phyloP scores from a whole-genome alignment of 805 yeast species.

The Metschnikowia kunwiensis region DNA sequence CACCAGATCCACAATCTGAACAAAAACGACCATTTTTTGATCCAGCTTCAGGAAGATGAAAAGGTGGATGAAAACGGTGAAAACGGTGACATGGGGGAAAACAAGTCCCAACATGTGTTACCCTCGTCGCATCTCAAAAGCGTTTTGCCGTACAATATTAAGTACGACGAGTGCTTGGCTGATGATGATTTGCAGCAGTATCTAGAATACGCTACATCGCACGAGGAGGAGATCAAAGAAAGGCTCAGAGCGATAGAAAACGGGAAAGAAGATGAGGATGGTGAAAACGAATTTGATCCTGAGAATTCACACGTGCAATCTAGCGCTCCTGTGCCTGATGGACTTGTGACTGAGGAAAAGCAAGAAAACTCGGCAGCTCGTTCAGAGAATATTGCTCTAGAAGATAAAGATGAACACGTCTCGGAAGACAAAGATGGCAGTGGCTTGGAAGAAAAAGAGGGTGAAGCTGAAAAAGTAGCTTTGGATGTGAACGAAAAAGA shows the following conservation, averaged over 20 bases:
- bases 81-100: background rate
- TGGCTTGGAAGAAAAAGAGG: no score
- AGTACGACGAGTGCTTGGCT: slow-evolving; percentile 24
- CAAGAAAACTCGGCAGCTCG: no score
- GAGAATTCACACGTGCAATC: no score
- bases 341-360: no score
- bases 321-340: no score
- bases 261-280: slow-evolving; percentile 1
- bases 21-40: slow-evolving; percentile 30
- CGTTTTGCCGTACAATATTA: slow-evolving; percentile 32
- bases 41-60: slow-evolving; percentile 24
- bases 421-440: no score
- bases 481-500: no score
- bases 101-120: slow-evolving; percentile 6
- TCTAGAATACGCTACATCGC: slow-evolving; percentile 15
- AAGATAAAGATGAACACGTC: no score
- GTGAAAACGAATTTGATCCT: no score
- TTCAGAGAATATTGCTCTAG: no score
- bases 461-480: no score
- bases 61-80: slow-evolving; percentile 7
- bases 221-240: slow-evolving; percentile 13
- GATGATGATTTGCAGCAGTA: slow-evolving; percentile 29
- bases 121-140: slow-evolving; percentile 26
- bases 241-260: slow-evolving; percentile 1
- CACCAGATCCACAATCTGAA: slow-evolving; percentile 25